Percentiles rank a stretch among this genome's conserved stretches.
Conservation (phyloP, 2,329 filamentous ascomycete species). For the Scedosporium minutisporum region DNA sequence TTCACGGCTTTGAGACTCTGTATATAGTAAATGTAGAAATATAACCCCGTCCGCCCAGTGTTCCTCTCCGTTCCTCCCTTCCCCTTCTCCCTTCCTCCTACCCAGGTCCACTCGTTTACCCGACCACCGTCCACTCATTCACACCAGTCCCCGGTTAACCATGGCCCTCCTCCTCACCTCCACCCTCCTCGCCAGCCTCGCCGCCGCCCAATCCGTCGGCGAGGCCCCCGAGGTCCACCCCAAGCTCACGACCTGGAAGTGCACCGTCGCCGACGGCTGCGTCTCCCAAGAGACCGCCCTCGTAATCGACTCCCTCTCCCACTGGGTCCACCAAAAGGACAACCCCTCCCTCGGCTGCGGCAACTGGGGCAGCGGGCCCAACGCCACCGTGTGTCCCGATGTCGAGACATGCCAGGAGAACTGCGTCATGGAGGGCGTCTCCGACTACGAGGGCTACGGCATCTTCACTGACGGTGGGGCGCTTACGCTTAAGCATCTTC, state of each 20-base stretch:
- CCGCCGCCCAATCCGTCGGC: slow-evolving; percentile 28
- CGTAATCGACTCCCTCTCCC: slow-evolving; percentile 38
- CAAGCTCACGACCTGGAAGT: slow-evolving; percentile 39
- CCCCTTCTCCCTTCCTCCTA: not conserved
- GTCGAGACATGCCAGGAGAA: slow-evolving; percentile 40
- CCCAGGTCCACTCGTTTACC: not conserved
- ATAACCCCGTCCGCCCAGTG: too few relatives aligned
- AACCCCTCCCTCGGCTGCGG: slow-evolving; percentile 22
- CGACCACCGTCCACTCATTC: not conserved
- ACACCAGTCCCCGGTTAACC: not conserved
- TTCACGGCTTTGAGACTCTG: too few relatives aligned
- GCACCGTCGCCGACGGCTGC: slow-evolving; percentile 40
- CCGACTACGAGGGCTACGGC: slow-evolving; percentile 31
- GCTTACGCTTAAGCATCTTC: slow-evolving; percentile 21
- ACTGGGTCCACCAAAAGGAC: slow-evolving; percentile 32
- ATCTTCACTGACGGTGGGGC: slow-evolving; percentile 20
- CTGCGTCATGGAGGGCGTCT: slow-evolving; percentile 42
- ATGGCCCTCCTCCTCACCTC: slow-evolving; percentile 7
- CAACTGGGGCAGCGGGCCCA: slow-evolving; percentile 22
- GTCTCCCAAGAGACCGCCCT: slow-evolving; percentile 34
- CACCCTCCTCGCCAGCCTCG: slow-evolving; percentile 16
- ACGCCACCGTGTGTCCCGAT: slow-evolving; percentile 37
- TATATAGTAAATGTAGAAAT: too few relatives aligned
- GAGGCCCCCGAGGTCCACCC: slow-evolving; percentile 37
- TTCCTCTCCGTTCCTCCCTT: not conserved